phyloP scores from a whole-genome alignment of 148 eudicot genomes.

The Beta vulgaris region DNA sequence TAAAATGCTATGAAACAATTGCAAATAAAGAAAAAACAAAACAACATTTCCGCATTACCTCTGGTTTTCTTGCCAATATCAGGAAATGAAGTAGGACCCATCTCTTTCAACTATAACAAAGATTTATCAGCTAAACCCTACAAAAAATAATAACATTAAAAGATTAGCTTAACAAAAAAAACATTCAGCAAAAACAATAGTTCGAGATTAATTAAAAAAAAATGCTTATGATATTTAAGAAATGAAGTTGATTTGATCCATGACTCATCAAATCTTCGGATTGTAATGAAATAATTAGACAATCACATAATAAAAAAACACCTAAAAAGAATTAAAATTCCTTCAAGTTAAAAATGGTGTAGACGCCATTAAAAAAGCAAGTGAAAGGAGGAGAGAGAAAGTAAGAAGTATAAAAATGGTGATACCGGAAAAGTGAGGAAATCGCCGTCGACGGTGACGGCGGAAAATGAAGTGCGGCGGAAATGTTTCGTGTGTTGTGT shows the following conservation, averaged over 20 bases:
- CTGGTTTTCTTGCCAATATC: conserved; percentile 30
- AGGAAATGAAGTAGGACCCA: conserved; percentile 28
- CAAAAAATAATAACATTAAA: background rate
- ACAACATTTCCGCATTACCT: conserved; percentile 4
- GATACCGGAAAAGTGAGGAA: background rate
- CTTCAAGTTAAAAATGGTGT: no score
- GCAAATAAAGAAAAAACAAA: background rate
- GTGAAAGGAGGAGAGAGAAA: background rate
- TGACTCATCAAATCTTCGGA: background rate
- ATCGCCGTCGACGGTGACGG: conserved; percentile 11
- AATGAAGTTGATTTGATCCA: background rate
- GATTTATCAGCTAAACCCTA: conserved; percentile 5
- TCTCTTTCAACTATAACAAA: background rate
- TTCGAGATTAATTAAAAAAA: background rate
- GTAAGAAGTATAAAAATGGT: no score
- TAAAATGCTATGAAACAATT: background rate
- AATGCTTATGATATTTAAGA: background rate
- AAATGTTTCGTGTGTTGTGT: background rate
- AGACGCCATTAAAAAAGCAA: no score
- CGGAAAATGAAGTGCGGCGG: background rate
- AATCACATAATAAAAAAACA: no score
- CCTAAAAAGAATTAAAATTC: no score
- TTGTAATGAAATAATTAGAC: no score
- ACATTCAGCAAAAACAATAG: background rate
- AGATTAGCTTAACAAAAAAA: background rate